Percentiles rank a stretch among this genome's conserved stretches.
These are phyloP conservation scores for Pleurotus sapidus DNA, from an alignment of 768 basidiomycete species.

Conservation along the genomic window DNA sequence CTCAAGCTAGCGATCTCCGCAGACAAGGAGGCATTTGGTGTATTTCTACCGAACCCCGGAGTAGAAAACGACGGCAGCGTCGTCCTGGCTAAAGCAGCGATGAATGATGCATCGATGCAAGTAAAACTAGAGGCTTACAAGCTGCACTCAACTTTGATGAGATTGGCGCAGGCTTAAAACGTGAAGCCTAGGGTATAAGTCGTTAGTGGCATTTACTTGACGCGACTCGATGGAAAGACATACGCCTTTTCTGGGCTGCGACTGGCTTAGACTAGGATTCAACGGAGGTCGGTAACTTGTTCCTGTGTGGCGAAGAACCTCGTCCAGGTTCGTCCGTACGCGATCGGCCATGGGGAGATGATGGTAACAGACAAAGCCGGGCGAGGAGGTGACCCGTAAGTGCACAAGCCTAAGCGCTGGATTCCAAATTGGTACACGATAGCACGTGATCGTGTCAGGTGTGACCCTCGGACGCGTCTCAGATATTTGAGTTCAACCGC, in stretches of 20 bases:
- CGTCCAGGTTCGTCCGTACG: slow-evolving; percentile 36
- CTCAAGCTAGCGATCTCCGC: not conserved
- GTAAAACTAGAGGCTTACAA: not conserved
- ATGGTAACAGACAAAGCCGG: not conserved
- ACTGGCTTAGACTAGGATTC: not conserved
- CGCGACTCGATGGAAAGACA: not conserved
- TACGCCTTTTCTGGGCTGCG: slow-evolving; percentile 10
- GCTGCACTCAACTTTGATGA: slow-evolving; percentile 8
- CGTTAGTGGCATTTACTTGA: too few relatives aligned
- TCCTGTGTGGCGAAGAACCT: slow-evolving; percentile 26
- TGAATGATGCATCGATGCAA: not conserved
- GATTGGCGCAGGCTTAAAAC: slow-evolving; percentile 42
- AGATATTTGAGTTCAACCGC: not conserved
- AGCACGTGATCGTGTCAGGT: slow-evolving; percentile 6
- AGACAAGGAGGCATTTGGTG: not conserved
- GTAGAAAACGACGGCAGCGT: slow-evolving; percentile 12
- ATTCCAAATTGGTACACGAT: not conserved
- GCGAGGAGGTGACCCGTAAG: not conserved
- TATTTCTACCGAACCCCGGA: slow-evolving; percentile 9
- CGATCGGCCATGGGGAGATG: slow-evolving; percentile 16
- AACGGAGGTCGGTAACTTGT: slow-evolving; percentile 6
- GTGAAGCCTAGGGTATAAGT: slow-evolving; percentile 22
- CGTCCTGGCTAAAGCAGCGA: not conserved
- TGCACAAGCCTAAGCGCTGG: too few relatives aligned
- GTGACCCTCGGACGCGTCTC: slow-evolving; percentile 3